Percentiles rank a stretch among this genome's conserved stretches.
Evolutionary conservation across 1,139 yeast genomes (phyloP).

Genomic region (Geotrichum cucujoidarum): DNA sequence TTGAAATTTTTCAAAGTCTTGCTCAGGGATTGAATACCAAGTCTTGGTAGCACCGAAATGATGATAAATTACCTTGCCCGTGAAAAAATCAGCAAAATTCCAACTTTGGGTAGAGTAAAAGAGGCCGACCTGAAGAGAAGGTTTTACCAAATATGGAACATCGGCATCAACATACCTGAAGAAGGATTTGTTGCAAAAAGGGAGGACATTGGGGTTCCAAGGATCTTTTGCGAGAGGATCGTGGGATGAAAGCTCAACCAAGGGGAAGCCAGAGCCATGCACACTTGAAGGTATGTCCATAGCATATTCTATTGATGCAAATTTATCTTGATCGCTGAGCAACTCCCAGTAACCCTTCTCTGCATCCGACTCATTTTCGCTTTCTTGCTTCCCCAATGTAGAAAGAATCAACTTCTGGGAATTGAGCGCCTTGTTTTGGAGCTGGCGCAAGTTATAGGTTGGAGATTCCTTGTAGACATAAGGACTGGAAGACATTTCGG

Average conservation of each 20-base stretch:
- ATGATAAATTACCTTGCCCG: conserved; percentile 57
- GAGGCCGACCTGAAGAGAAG: conserved; percentile 55
- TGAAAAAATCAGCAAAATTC: conserved; percentile 66
- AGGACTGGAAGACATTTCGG: conserved; percentile 1
- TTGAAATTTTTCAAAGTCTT: conserved; percentile 50
- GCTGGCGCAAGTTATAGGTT: conserved; percentile 56
- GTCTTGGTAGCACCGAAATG: conserved; percentile 62
- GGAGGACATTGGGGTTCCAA: conserved; percentile 67
- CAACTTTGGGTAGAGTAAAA: conserved; percentile 63
- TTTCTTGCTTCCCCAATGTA: conserved; percentile 12
- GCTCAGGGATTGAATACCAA: conserved; percentile 76
- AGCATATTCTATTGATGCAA: conserved; percentile 49
- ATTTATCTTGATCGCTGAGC: conserved; percentile 36
- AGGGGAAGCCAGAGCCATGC: conserved; percentile 51
- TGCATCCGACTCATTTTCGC: conserved; percentile 26
- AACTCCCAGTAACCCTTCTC: conserved; percentile 39
- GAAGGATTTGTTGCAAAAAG: conserved; percentile 51
- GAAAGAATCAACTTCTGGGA: conserved; percentile 42
- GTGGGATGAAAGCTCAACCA: conserved; percentile 32
- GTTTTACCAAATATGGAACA: conserved; percentile 39
- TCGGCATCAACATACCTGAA: conserved; percentile 41
- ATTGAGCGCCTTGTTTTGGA: conserved; percentile 51
- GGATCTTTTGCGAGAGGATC: conserved; percentile 39
- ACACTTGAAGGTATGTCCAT: conserved; percentile 41
- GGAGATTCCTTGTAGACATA: conserved; percentile 58